A percentile compares a stretch with the other conserved stretches of the same genome.
Conservation (phyloP, 805 yeast species). For the Cyberlindnera xishuangbannaensis region DNA sequence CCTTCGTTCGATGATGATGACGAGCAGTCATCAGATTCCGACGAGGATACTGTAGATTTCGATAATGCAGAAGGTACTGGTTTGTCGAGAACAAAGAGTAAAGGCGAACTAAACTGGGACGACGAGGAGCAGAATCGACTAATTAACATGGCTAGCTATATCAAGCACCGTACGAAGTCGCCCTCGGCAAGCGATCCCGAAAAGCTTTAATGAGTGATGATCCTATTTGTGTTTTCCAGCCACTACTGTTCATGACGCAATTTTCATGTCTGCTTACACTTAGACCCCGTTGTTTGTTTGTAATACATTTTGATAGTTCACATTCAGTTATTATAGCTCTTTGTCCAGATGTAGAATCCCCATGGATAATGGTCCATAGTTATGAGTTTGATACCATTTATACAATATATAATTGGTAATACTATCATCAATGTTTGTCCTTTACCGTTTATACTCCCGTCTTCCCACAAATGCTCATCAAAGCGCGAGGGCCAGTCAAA, state of each 20-base stretch:
- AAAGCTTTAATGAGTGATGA: slow-evolving; percentile 8
- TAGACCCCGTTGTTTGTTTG: too few relatives aligned
- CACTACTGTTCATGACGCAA: background rate
- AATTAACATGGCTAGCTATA: slow-evolving; percentile 27
- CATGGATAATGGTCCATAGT: too few relatives aligned
- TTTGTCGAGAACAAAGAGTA: slow-evolving; percentile 31
- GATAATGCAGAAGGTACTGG: slow-evolving; percentile 29
- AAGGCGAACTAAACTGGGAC: slow-evolving; percentile 31
- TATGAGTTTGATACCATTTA: too few relatives aligned
- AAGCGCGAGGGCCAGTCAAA: too few relatives aligned
- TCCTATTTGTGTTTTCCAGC: too few relatives aligned
- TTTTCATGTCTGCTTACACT: background rate
- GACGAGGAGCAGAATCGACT: slow-evolving; percentile 28
- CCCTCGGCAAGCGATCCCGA: slow-evolving; percentile 2
- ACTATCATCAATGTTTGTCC: too few relatives aligned
- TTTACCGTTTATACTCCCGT: too few relatives aligned
- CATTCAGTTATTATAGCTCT: too few relatives aligned
- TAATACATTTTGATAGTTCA: too few relatives aligned
- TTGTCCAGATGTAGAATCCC: too few relatives aligned
- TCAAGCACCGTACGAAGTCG: slow-evolving; percentile 19
- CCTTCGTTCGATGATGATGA: slow-evolving; percentile 21
- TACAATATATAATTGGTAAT: too few relatives aligned
- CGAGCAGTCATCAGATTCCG: slow-evolving; percentile 18
- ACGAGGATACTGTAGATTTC: slow-evolving; percentile 25
- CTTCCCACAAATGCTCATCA: too few relatives aligned